Base-by-base conservation (phyloP, 106 monocot species). In the Cymbidium sinense region DNA sequence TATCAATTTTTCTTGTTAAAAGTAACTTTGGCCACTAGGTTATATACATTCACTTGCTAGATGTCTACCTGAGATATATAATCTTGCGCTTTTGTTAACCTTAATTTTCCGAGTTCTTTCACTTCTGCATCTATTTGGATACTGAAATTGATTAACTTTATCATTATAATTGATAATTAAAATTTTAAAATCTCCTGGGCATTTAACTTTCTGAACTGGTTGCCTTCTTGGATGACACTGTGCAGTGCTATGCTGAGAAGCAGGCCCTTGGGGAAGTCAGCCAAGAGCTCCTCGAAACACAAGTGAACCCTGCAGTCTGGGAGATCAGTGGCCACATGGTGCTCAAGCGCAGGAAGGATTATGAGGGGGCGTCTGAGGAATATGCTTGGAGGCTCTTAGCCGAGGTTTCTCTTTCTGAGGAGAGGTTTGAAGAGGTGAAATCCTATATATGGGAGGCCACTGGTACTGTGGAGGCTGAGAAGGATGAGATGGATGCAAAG, bases 261-360 rank as follows among this genome's bases (percentile, higher is more conserved):
- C 93, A 89, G 64, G 87, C 87, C n/a, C 89, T 87, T 9, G 91
- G 96, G n/a, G 93, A 89, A 70, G 93, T 96, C 69, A 85, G 84
- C 80, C 87, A 89, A 76, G 93, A 96, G 70, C 77, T 96, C 12
- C 65, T 96, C 25, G 96, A 91, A 15, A 95, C 94, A 1, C 93
- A 93, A 75, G 91, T 96, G 79, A 96, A 93, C 75, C 96, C 96
- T 41, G 96, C 93, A 0, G 88, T 81, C 11, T 96, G 96, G 96
- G 96, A 96, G 89, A 93, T 96, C 29, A 91, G 91, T 47, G 96
- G 96, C 25, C 93, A 93, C 78, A 93, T 96, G 64, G 96, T 96
- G 70, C 86, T 93, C 34, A 96, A 96, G 78, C 79, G 93, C 80
- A 91, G 76, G 87, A 81, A 78, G 36, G 96, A 96, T 67, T 96